A percentile compares a stretch with the other conserved stretches of the same genome.
phyloP scores from a whole-genome alignment of 139 green algal species.

The Micromonas commoda region DNA sequence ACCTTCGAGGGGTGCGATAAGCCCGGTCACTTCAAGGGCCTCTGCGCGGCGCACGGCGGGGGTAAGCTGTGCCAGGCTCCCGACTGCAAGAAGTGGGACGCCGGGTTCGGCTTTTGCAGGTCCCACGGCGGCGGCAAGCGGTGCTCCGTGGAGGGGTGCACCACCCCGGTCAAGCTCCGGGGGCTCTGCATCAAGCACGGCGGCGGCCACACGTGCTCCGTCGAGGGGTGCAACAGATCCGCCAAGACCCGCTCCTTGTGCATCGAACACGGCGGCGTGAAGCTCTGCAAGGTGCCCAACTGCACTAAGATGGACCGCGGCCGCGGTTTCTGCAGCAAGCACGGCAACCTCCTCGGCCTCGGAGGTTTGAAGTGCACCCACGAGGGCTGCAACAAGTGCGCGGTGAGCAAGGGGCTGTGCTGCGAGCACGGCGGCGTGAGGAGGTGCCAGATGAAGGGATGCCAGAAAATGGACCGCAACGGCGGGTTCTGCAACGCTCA shows the following conservation, averaged over 20 bases:
- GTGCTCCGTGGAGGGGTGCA: neutral
- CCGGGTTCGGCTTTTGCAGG: neutral
- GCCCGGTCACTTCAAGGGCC: neutral
- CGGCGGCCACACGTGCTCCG: neutral
- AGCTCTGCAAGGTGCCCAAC: neutral
- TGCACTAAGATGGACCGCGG: neutral
- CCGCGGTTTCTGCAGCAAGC: slow-evolving; percentile 1
- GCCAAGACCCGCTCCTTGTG: neutral
- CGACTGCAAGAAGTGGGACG: neutral
- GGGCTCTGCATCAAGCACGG: slow-evolving; percentile 4
- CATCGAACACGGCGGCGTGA: slow-evolving; percentile 9
- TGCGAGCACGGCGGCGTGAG: neutral
- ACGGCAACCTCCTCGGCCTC: neutral
- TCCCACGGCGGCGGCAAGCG: slow-evolving; percentile 5
- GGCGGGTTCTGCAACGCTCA: neutral
- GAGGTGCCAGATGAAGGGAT: neutral
- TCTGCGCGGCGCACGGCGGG: slow-evolving; percentile 1
- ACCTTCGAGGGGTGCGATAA: neutral
- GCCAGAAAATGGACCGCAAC: neutral
- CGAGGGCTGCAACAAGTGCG: neutral
- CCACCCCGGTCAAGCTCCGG: neutral
- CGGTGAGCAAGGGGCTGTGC: slow-evolving; percentile 3
- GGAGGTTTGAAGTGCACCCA: neutral
- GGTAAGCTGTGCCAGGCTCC: neutral
- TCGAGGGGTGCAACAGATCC: neutral